These are phyloP conservation scores for Kuraishia capsulata DNA, from an alignment of 805 yeast genomes.

Conservation along the genomic window DNA sequence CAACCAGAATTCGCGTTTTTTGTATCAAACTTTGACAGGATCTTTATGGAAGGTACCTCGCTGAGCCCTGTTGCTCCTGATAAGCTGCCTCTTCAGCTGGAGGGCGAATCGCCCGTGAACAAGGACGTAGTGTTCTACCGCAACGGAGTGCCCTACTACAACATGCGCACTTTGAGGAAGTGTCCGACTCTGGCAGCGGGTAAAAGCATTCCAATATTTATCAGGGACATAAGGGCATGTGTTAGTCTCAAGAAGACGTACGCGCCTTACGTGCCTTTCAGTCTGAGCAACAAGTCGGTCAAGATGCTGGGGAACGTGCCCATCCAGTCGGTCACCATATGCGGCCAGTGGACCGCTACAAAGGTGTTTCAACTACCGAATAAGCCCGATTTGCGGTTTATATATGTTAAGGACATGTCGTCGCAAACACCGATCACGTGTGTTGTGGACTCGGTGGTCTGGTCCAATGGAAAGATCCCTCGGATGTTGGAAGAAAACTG, in stretches of 20 bases:
- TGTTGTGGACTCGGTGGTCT: not conserved
- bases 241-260: not conserved
- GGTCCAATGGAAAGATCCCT: not conserved
- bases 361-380: not conserved
- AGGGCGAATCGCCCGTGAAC: no score
- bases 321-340: not conserved
- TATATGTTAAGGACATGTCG: not conserved
- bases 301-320: not conserved
- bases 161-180: not conserved
- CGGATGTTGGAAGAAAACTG: not conserved
- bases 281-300: no score
- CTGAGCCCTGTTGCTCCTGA: no score
- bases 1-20: no score
- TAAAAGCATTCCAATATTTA: not conserved
- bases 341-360: not conserved
- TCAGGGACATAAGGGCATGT: not conserved
- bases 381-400: not conserved
- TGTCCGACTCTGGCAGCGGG: not conserved
- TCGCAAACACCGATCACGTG: not conserved
- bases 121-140: not conserved
- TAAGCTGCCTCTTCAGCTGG: no score
- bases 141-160: not conserved
- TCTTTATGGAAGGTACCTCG: no score
- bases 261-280: not conserved
- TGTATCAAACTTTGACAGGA: no score